Evolutionary conservation across 2,329 filamentous ascomycete species (phyloP).

Genomic region (Conoideocrella luteorostrata): DNA sequence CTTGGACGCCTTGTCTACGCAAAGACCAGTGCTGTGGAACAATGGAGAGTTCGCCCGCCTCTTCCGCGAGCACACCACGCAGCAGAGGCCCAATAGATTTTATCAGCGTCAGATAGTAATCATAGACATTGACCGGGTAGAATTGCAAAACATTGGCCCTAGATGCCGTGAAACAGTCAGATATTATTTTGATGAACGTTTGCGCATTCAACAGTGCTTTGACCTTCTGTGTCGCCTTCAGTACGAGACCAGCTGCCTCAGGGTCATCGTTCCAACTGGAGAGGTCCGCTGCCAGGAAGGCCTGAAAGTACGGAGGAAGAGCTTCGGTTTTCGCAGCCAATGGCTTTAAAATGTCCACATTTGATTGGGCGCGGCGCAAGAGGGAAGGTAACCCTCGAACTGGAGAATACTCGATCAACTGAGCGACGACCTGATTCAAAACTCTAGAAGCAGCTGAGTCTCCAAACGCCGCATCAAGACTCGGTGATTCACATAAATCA

Average conservation of each 20-base stretch:
- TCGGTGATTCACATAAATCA: slow-evolving; percentile 76
- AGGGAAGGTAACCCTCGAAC: slow-evolving; percentile 77
- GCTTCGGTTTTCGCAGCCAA: slow-evolving; percentile 49
- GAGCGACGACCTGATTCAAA: slow-evolving; percentile 66
- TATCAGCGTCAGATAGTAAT: slow-evolving; percentile 72
- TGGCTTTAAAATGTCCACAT: slow-evolving; percentile 61
- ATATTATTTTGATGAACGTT: slow-evolving; percentile 67
- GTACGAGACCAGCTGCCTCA: slow-evolving; percentile 33
- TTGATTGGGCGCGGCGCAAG: slow-evolving; percentile 63
- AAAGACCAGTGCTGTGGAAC: slow-evolving; percentile 64
- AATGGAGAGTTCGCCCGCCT: slow-evolving; percentile 65
- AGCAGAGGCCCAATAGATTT: slow-evolving; percentile 71
- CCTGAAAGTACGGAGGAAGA: slow-evolving; percentile 62
- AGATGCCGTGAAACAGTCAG: slow-evolving; percentile 65
- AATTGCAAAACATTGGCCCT: slow-evolving; percentile 62
- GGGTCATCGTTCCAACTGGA: slow-evolving; percentile 25
- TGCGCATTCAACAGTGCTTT: slow-evolving; percentile 75
- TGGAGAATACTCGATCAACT: slow-evolving; percentile 73
- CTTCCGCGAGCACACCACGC: slow-evolving; percentile 76
- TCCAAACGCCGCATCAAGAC: slow-evolving; percentile 57
- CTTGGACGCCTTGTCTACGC: slow-evolving; percentile 22
- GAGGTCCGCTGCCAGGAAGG: slow-evolving; percentile 48
- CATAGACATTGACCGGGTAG: slow-evolving; percentile 72
- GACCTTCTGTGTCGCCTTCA: slow-evolving; percentile 66
- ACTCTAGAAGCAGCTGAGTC: slow-evolving; percentile 62